Conservation (phyloP, 306 rosid genomes). For the Rosa chinensis region DNA sequence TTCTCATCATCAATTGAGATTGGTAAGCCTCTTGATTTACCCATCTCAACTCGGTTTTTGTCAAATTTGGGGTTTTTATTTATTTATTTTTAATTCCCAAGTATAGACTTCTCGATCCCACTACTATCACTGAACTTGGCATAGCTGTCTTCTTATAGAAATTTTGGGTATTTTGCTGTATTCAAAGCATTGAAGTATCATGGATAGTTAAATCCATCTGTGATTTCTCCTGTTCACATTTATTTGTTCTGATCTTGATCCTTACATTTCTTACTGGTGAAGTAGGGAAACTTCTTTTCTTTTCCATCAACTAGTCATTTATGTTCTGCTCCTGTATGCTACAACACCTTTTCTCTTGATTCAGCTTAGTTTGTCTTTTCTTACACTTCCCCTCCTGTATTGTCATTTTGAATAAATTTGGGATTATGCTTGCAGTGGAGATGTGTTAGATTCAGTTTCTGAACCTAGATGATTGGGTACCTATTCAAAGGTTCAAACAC, state of each 20-base stretch:
- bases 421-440: neutral
- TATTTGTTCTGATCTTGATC: neutral
- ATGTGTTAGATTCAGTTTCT: slow-evolving; percentile 11
- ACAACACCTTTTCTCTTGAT: too few species aligned
- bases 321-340: neutral
- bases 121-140: neutral
- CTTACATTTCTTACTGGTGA: neutral
- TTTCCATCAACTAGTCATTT: neutral
- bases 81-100: neutral
- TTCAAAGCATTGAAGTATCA: neutral
- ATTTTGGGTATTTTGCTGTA: neutral
- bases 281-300: neutral
- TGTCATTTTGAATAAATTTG: neutral
- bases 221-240: slow-evolving; percentile 5
- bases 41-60: neutral
- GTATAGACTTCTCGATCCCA: neutral
- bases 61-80: too few species aligned
- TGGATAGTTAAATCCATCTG: neutral
- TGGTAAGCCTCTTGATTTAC: neutral
- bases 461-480: neutral
- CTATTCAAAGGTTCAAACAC: neutral
- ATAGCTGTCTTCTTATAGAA: too few species aligned
- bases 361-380: slow-evolving; percentile 1
- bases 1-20: neutral
- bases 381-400: neutral